Conservation (phyloP, 2,329 filamentous ascomycete species). For the Xylariaceae sp. region DNA sequence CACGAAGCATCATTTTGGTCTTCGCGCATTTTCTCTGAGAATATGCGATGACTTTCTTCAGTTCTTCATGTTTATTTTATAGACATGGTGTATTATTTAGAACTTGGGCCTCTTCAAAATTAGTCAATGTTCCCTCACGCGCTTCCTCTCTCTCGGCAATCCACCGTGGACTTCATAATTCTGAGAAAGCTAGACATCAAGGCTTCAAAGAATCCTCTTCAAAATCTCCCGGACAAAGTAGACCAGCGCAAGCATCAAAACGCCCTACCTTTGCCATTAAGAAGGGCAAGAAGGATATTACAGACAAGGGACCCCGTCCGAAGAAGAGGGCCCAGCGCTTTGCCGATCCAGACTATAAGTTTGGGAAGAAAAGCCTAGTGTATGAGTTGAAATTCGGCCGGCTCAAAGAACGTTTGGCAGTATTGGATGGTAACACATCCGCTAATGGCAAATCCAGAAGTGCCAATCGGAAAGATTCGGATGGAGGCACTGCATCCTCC, state of each 20-base stretch:
- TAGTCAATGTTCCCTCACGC: conserved; percentile 35
- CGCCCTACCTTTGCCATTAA: conserved; percentile 40
- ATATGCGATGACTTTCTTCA: conserved; percentile 36
- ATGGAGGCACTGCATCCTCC: background rate
- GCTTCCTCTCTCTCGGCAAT: conserved; percentile 70
- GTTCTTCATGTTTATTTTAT: conserved; percentile 32
- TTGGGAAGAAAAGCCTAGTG: conserved; percentile 60
- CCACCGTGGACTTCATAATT: conserved; percentile 62
- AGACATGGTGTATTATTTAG: conserved; percentile 30
- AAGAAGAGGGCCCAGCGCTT: conserved; percentile 56
- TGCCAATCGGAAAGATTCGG: conserved; percentile 8
- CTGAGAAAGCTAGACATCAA: conserved; percentile 39
- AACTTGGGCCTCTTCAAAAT: conserved; percentile 5
- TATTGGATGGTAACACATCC: background rate
- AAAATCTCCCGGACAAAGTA: conserved; percentile 30
- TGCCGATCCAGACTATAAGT: conserved; percentile 49
- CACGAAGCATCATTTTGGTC: conserved; percentile 1
- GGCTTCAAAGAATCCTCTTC: conserved; percentile 35
- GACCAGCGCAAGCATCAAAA: conserved; percentile 24
- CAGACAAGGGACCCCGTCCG: conserved; percentile 43
- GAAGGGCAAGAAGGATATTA: conserved; percentile 58
- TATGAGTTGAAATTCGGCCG: conserved; percentile 55
- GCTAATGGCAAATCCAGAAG: conserved; percentile 14
- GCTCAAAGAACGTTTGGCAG: conserved; percentile 39
- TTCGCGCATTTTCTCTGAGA: conserved; percentile 5